Base-by-base conservation (phyloP, 495 filamentous ascomycete genomes). In the Penicillium manginii region DNA sequence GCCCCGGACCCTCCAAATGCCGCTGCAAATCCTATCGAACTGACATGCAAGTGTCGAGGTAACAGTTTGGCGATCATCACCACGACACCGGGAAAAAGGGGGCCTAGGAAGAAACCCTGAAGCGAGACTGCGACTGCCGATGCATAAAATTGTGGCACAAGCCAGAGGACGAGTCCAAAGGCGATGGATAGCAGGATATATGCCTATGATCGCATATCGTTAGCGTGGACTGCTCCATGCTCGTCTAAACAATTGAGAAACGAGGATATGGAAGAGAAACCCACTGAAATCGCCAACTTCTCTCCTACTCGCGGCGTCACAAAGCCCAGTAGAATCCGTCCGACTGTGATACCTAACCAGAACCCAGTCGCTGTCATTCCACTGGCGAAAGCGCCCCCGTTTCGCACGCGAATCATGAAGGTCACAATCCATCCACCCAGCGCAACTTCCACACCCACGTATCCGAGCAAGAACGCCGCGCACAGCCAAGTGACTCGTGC, bases 391-490 rank as follows among this genome's bases (percentile, higher is more conserved):
- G 77, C 67, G 9, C 57, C 63, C 2, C 81, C 84, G 50, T 86
- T 65, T 17, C 86, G 74, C 17, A 87, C 80, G 12, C 74, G 73
- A 15, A 84, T 82, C 84, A 88, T 88, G 59, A 87, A 89, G 3
- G 78, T 82, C 33, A 86, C 84, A 58, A 88, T 83, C 86, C 86
- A 89, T 9, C 86, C 86, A 31, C 91, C 91, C 1, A 96, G 80
- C 0, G 88, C 86, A 19, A 97, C 92, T 69, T 97, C 92, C n/a
- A 87, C 75, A 42, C 92, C 92, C 11, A 94, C 90, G 64, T 94
- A 96, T 39, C 83, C 83, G 3, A 96, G 78, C 37, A 94, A 73
- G 73, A 96, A 96, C 15, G 89, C 43, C 9, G 92, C 83, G 35
- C 85, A 84, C 21, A 94, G 71, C 91, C 91, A 97, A 23, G 88